A percentile compares a stretch with the other conserved stretches of the same genome.
phyloP scores from a whole-genome alignment of 2,329 filamentous ascomycete species.

The Coniochaeta prunicola region DNA sequence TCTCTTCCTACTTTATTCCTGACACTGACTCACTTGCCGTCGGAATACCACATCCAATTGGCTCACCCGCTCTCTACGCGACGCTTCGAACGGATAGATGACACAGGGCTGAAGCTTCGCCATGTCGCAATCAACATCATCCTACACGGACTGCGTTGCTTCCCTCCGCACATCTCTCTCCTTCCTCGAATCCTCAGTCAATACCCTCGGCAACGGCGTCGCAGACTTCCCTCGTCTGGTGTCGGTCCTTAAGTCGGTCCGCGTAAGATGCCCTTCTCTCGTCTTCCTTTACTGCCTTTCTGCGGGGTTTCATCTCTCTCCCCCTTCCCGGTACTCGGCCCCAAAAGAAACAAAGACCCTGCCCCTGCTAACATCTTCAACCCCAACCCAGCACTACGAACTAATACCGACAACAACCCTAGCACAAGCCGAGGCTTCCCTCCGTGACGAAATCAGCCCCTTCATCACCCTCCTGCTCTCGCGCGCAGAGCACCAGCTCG shows the following conservation, averaged over 20 bases:
- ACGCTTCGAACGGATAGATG: too few species aligned
- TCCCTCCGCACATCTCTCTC: slow-evolving; percentile 53
- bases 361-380: not conserved
- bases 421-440: slow-evolving; percentile 71
- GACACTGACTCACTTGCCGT: too few species aligned
- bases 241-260: slow-evolving; percentile 49
- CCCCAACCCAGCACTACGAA: slow-evolving; percentile 75
- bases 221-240: slow-evolving; percentile 50
- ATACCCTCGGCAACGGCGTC: slow-evolving; percentile 47
- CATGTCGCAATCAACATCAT: slow-evolving; percentile 11
- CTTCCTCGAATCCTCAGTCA: slow-evolving; percentile 53
- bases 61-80: too few species aligned
- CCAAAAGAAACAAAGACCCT: too few species aligned
- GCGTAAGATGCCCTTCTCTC: slow-evolving; percentile 34
- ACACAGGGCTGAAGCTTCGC: too few species aligned
- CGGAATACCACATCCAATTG: not conserved
- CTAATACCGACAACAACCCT: slow-evolving; percentile 81
- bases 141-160: slow-evolving; percentile 51
- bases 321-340: not conserved
- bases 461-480: slow-evolving; percentile 73
- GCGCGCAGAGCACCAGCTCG: slow-evolving; percentile 75
- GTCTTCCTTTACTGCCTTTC: not conserved
- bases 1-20: too few species aligned
- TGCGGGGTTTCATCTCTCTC: not conserved
- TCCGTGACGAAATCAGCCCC: slow-evolving; percentile 85